A percentile compares a stretch with the other conserved stretches of the same genome.
phyloP scores from a whole-genome alignment of 2,329 filamentous ascomycete genomes.

The Emericellopsis atlantica region DNA sequence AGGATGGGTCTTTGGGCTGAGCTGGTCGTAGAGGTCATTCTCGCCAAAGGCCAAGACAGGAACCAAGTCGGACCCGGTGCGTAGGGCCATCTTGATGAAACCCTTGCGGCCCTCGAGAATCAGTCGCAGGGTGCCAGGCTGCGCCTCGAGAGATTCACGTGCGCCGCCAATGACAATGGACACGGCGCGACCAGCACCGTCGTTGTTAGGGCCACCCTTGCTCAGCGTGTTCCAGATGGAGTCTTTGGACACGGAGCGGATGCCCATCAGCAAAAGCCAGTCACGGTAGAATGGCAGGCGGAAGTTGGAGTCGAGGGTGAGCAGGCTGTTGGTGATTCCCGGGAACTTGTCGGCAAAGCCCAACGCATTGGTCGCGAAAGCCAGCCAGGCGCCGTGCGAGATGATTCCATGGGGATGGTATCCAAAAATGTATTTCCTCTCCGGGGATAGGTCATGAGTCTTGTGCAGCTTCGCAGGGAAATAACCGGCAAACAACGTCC shows the following conservation, averaged over 20 bases:
- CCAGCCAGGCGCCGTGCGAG: slow-evolving; percentile 85
- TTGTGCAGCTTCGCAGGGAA: slow-evolving; percentile 85
- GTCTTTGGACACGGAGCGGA: slow-evolving; percentile 81
- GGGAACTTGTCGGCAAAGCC: slow-evolving; percentile 83
- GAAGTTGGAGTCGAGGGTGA: slow-evolving; percentile 95
- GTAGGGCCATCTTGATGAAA: slow-evolving; percentile 86
- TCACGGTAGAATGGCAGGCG: slow-evolving; percentile 87
- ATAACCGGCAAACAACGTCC: slow-evolving; percentile 85
- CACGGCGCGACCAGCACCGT: slow-evolving; percentile 89
- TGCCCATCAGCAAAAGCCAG: slow-evolving; percentile 79
- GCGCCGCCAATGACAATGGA: slow-evolving; percentile 94
- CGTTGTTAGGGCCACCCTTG: slow-evolving; percentile 61
- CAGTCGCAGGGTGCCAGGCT: slow-evolving; percentile 63
- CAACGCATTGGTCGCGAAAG: slow-evolving; percentile 81
- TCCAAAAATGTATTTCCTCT: slow-evolving; percentile 88
- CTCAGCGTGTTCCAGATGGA: slow-evolving; percentile 82
- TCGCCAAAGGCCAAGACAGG: slow-evolving; percentile 90
- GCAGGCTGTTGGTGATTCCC: slow-evolving; percentile 83
- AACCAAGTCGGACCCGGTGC: slow-evolving; percentile 85
- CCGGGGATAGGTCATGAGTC: slow-evolving; percentile 64
- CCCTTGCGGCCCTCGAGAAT: slow-evolving; percentile 78
- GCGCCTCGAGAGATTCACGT: slow-evolving; percentile 79
- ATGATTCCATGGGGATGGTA: slow-evolving; percentile 98
- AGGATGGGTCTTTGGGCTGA: slow-evolving; percentile 65
- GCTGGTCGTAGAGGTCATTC: slow-evolving; percentile 90